Evolutionary conservation across 257 asterid species (phyloP).

Genomic region (Capsicum rhomboideum): DNA sequence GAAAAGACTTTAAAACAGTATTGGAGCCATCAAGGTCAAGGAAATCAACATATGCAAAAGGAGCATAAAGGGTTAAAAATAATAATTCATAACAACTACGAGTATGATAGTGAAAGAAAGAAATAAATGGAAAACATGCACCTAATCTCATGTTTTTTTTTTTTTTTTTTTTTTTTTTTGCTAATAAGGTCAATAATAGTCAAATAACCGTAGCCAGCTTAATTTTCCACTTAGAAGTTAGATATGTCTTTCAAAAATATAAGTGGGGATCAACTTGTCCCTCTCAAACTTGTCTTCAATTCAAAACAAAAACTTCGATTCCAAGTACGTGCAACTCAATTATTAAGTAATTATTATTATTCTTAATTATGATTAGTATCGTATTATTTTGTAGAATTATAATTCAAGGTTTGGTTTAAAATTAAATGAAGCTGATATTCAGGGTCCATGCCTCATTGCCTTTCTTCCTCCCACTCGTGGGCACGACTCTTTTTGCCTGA

Average conservation of each 20-base stretch:
- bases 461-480: conserved; percentile 46
- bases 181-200: not conserved
- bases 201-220: not conserved
- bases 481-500: conserved; percentile 54
- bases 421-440: conserved; percentile 32
- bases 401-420: not conserved
- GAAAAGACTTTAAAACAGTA: not conserved
- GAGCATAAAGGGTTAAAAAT: not conserved
- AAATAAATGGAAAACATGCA: not conserved
- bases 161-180: not conserved
- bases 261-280: conserved; percentile 58
- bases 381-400: not conserved
- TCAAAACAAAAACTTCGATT: conserved; percentile 23
- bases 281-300: conserved; percentile 38
- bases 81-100: not conserved
- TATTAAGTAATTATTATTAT: not conserved
- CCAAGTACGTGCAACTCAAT: conserved; percentile 4
- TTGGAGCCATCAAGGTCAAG: not conserved
- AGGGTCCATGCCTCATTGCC: conserved; percentile 53
- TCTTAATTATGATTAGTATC: conserved; percentile 10
- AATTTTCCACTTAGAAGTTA: conserved; percentile 3
- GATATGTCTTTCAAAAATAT: not conserved
- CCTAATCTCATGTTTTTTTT: not conserved
- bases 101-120: not conserved
- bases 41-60: not conserved